These are phyloP conservation scores for Candida ponderosae DNA, from an alignment of 805 yeast species.

Conservation along the genomic window DNA sequence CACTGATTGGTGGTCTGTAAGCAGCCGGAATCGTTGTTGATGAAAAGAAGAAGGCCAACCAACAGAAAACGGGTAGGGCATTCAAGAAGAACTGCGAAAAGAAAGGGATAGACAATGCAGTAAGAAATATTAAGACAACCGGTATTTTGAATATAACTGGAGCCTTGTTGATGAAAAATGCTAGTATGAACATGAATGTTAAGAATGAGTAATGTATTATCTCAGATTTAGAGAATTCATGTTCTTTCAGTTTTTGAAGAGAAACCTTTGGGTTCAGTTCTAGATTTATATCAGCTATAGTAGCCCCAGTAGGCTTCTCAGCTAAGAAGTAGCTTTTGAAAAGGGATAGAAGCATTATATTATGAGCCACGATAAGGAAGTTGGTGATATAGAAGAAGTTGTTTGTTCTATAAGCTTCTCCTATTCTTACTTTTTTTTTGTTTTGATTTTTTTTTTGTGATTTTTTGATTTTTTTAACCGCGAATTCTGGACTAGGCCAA, in stretches of 20 bases:
- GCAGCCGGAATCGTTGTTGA: slow-evolving; percentile 65
- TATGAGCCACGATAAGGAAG: too few species aligned
- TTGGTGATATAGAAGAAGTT: too few species aligned
- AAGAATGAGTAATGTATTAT: slow-evolving; percentile 43
- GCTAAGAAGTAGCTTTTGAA: slow-evolving; percentile 45
- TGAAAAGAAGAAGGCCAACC: slow-evolving; percentile 79
- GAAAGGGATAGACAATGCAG: slow-evolving; percentile 52
- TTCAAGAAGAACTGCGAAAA: slow-evolving; percentile 79
- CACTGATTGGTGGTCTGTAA: slow-evolving; percentile 84
- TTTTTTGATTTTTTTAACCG: too few species aligned
- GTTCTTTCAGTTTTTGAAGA: slow-evolving; percentile 32
- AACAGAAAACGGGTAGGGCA: slow-evolving; percentile 76
- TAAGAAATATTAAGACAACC: slow-evolving; percentile 7
- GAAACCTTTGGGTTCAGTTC: slow-evolving; percentile 38
- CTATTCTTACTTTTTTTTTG: too few species aligned
- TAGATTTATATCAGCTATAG: slow-evolving; percentile 42
- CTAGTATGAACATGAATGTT: slow-evolving; percentile 46
- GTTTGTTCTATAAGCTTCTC: neutral
- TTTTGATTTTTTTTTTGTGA: too few species aligned
- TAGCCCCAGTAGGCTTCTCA: slow-evolving; percentile 41
- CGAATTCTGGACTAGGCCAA: too few species aligned
- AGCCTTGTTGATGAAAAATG: slow-evolving; percentile 51
- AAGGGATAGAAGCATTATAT: slow-evolving; percentile 6
- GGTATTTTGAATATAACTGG: slow-evolving; percentile 28
- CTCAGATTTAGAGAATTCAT: slow-evolving; percentile 40